These are phyloP conservation scores for Fusarium guadeloupense DNA, from an alignment of 2,329 filamentous ascomycete genomes.

Conservation along the genomic window DNA sequence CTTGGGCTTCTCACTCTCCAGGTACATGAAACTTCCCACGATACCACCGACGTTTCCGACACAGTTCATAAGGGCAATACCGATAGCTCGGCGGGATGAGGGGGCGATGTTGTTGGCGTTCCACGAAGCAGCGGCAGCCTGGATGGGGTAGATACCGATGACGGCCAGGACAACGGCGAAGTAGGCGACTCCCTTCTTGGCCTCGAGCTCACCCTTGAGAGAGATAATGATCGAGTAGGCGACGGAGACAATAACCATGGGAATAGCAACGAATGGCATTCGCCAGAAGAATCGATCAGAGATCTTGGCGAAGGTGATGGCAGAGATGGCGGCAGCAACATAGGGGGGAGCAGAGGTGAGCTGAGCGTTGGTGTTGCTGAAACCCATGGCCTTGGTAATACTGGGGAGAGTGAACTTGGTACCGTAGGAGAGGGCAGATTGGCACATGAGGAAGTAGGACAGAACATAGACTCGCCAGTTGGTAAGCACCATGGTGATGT, in stretches of 20 bases:
- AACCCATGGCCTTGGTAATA: constrained; percentile 41
- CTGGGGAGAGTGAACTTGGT: constrained; percentile 42
- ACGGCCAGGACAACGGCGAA: constrained; percentile 35
- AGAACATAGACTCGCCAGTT: constrained; percentile 46
- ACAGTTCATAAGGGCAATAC: constrained; percentile 45
- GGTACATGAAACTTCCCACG: constrained; percentile 44
- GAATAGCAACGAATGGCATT: constrained; percentile 39
- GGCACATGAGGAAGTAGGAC: constrained; percentile 43
- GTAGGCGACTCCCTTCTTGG: constrained; percentile 34
- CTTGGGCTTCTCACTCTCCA: constrained; percentile 52
- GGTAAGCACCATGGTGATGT: constrained; percentile 41
- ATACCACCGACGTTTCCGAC: constrained; percentile 45
- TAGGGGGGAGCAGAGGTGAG: constrained; percentile 66
- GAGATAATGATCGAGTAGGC: constrained; percentile 38
- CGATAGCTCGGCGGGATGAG: constrained; percentile 46
- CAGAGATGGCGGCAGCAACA: constrained; percentile 69
- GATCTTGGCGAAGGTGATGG: constrained; percentile 69
- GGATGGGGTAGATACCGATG: constrained; percentile 36
- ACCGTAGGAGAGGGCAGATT: constrained; percentile 41
- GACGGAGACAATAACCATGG: constrained; percentile 31
- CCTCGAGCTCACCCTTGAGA: constrained; percentile 25
- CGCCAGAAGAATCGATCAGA: constrained; percentile 67
- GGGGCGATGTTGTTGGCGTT: constrained; percentile 41
- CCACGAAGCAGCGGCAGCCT: constrained; percentile 37
- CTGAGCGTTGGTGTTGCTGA: constrained; percentile 42